Evolutionary conservation across 495 filamentous ascomycete genomes (phyloP), one percentile per base, ranked within the genome.

Genomic region (Penicillium silybi): DNA sequence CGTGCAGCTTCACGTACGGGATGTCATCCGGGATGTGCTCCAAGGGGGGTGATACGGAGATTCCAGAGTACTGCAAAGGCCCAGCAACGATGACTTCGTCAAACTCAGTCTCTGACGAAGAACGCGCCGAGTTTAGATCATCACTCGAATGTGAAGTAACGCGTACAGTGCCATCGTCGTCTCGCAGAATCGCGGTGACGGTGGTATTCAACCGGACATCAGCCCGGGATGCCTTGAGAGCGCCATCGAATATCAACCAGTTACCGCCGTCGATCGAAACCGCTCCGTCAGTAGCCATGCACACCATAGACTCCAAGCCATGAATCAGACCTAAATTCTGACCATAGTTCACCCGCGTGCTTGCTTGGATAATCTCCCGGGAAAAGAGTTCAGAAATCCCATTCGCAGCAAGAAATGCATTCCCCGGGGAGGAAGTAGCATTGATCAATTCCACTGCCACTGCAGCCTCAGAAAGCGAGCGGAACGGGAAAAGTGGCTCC

Each of bases 321-420:
- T 99, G 92, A 26, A 97, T 93, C 40, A 84, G 66, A 2, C 70
- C 76, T 6, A 98, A 64, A 53, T 99, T 97, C 55, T 92, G 89
- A 0, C 87, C 93, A 71, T 97, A 97, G 63, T 99, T 99, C 39
- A 97, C 93, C 5, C 93, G 78, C 1, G 93, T 97, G 56, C 84
- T 88, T 2, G 93, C 89, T 71, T 97, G 95, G 11, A 98, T 81
- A 38, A 99, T 83, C 42, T 99, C 91, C 10, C 82, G 81, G 2
- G 87, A 71, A 62, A 95, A 99, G 9, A 67, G 55, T 0, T 75
- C 68, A 2, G 76, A 77, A 35, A 97, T 80, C 5, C 76, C 76
- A 58, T 92, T 93, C n/a, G 70, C 65, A 15, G 73, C 64, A 9
- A 99, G 71, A 52, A 84, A 87, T 56, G 87, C 79, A 44, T 80